A percentile compares a stretch with the other conserved stretches of the same genome.
Evolutionary conservation across 441 rosid species (phyloP).

Genomic region (Eutrema salsugineum): DNA sequence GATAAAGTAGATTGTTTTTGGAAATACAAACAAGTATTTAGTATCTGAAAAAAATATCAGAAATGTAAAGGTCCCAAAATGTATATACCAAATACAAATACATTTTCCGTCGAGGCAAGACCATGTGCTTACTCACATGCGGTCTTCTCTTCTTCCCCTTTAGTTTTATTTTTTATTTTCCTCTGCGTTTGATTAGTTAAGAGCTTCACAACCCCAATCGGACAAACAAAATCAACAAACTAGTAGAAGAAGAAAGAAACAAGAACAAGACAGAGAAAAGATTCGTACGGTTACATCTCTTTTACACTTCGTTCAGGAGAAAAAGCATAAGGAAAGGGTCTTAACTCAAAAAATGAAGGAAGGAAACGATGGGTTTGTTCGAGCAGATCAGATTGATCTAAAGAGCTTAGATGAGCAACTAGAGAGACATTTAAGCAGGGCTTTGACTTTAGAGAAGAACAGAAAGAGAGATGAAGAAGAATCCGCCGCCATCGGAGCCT

Average conservation of each 20-base stretch:
- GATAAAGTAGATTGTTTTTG: no score
- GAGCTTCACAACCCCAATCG: neutral
- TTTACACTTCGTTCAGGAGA: neutral
- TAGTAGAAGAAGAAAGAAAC: neutral
- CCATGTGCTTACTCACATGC: slow-evolving; percentile 80
- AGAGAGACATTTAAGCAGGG: slow-evolving; percentile 75
- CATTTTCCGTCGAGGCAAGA: slow-evolving; percentile 38
- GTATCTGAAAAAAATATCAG: neutral
- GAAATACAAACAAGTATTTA: neutral
- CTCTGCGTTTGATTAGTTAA: slow-evolving; percentile 2
- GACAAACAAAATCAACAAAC: neutral
- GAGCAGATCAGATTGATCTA: slow-evolving; percentile 98
- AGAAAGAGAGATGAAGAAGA: slow-evolving; percentile 46
- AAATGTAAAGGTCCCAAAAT: neutral
- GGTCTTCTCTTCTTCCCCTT: slow-evolving; percentile 11
- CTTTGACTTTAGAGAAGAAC: slow-evolving; percentile 56
- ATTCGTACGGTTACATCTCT: slow-evolving; percentile 4
- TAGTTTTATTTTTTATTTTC: neutral
- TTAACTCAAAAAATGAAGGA: slow-evolving; percentile 51
- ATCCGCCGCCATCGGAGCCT: neutral
- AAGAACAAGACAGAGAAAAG: neutral
- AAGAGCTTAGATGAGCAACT: slow-evolving; percentile 92
- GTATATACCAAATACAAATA: neutral
- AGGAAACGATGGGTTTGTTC: slow-evolving; percentile 65
- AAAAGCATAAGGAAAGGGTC: neutral